Evolutionary conservation across 2,329 filamentous ascomycete genomes (phyloP), one percentile per base, ranked within the genome.

Genomic region (Pezicula rhizophila): DNA sequence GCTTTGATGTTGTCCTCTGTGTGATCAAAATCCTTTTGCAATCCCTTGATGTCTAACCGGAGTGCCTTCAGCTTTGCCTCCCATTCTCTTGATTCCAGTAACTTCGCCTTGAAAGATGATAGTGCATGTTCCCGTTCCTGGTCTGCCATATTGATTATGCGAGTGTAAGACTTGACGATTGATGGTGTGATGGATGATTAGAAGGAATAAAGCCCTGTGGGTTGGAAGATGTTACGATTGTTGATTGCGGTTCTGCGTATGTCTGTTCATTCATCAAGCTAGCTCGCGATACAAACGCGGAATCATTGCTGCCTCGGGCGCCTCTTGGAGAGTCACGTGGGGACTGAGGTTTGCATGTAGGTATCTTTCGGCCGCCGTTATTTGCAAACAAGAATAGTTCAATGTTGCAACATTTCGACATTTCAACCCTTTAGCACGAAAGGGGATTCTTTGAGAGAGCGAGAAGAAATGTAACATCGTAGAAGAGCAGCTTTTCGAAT

Each of bases 1-100:
- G 93, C 93, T 77, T 99, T 99, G 78, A 99, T 97, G 74, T 97
- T 97, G 59, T 99, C 95, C 68, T 99, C 93, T 47, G 93, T 97
- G 59, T 92, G 84, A 68, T 99, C 92, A 65, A 91, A 99, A 63
- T 97, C 91, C 66, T 87, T 90, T 68, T 96, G 89, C 48, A 97
- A 73, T 52, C 87, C 89, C 75, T 97, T 99, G 70, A 99, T 96
- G 60, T 96, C 93, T 71, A 96, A 76, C 55, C 93, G 88, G 62
- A 99, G 75, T 46, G 85, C 82, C 76, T 97, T 99, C 53, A 99
- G 81, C 78, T 97, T 99, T 46, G 92, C 86, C 71, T 99, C 95
- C 90, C 90, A 97, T 78, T 99, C 93, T 71, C 95, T 83, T 61
- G 95, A 95, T 71, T 99, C 92, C 64, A 96, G 79, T 62, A 92